Percentiles rank a stretch among this genome's conserved stretches.
Evolutionary conservation across 768 basidiomycete species (phyloP).

Genomic region (Macrolepiota fuliginosa): DNA sequence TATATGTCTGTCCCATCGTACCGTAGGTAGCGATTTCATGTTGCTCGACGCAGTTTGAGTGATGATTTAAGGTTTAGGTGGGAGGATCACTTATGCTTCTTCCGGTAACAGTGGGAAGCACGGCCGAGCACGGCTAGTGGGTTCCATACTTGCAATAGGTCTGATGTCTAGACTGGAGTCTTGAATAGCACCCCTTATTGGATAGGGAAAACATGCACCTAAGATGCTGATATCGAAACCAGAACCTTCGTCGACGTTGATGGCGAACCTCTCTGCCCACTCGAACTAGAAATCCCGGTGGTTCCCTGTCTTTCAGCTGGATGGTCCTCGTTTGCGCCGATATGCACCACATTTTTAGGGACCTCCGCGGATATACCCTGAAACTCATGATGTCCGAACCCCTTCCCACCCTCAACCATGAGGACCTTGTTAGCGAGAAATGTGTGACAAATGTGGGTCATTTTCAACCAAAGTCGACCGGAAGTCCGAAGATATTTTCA

Average conservation of each 20-base stretch:
- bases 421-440: conserved; percentile 8
- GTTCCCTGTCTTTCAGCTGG: background rate
- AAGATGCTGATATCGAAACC: too few species aligned
- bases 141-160: too few species aligned
- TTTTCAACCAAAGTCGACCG: background rate
- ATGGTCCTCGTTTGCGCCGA: background rate
- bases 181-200: background rate
- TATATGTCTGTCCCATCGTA: background rate
- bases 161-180: background rate
- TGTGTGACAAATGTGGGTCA: background rate
- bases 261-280: background rate
- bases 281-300: background rate
- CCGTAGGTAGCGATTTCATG: background rate
- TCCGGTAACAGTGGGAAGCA: background rate
- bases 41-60: background rate
- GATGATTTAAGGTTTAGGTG: background rate
- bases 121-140: too few species aligned
- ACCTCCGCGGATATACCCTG: conserved; percentile 6
- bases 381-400: background rate
- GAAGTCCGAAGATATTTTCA: background rate
- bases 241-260: background rate
- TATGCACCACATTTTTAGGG: conserved; percentile 1
- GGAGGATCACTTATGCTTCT: background rate
- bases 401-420: conserved; percentile 5
- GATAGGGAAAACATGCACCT: too few species aligned